phyloP scores from a whole-genome alignment of 306 rosid genomes.

The Comarum palustre region DNA sequence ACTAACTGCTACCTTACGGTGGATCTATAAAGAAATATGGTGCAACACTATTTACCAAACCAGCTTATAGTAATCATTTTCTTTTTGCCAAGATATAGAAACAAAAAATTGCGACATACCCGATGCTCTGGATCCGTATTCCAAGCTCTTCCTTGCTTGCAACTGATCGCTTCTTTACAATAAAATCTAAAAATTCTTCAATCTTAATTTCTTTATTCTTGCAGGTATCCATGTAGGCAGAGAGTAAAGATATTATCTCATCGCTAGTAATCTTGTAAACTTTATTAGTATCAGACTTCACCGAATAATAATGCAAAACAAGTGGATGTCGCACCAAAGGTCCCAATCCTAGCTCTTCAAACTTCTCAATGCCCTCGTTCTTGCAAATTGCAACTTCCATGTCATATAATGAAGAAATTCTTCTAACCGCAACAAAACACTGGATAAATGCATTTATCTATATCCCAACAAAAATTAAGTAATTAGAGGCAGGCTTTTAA shows the following conservation, averaged over 20 bases:
- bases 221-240: conserved; percentile 27
- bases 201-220: conserved; percentile 31
- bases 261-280: conserved; percentile 59
- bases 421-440: conserved; percentile 80
- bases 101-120: conserved; percentile 48
- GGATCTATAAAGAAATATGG: neutral
- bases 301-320: conserved; percentile 63
- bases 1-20: neutral
- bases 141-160: conserved; percentile 66
- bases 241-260: conserved; percentile 50
- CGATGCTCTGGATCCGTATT: conserved; percentile 63
- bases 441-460: conserved; percentile 87
- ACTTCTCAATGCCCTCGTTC: conserved; percentile 56
- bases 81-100: conserved; percentile 10
- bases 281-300: conserved; percentile 43
- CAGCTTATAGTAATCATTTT: neutral
- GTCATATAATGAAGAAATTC: conserved; percentile 64
- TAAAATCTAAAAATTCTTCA: conserved; percentile 67
- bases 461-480: conserved; percentile 25
- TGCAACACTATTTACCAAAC: neutral
- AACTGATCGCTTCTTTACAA: conserved; percentile 53
- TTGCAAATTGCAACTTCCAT: conserved; percentile 73
- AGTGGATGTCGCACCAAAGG: conserved; percentile 79
- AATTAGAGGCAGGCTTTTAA: conserved; percentile 4
- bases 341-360: conserved; percentile 73